Conservation (phyloP, 1,139 yeast genomes). For the Pichia sp. region DNA sequence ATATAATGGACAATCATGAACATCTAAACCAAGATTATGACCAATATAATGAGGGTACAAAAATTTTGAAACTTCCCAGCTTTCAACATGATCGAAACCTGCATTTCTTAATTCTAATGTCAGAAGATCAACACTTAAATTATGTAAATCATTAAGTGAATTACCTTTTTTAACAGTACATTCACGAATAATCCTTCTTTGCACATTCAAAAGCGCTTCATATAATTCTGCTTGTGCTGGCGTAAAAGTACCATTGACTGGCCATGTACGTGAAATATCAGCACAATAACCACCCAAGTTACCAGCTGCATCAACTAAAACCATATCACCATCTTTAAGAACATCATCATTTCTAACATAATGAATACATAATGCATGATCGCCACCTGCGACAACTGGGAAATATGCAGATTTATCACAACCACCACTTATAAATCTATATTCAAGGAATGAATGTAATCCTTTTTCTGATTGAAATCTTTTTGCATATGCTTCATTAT, state of each 20-base stretch:
- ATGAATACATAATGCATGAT: constrained; percentile 80
- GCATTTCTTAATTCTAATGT: constrained; percentile 60
- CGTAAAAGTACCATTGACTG: constrained; percentile 63
- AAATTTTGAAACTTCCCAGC: constrained; percentile 44
- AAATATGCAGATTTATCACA: constrained; percentile 86
- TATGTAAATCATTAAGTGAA: constrained; percentile 74
- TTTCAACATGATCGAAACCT: constrained; percentile 53
- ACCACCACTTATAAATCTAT: constrained; percentile 77
- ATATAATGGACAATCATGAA: constrained; percentile 71
- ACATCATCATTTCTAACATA: constrained; percentile 85
- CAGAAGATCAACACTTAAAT: constrained; percentile 53
- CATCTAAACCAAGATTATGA: constrained; percentile 89
- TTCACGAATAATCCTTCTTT: constrained; percentile 66
- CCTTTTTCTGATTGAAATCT: constrained; percentile 68
- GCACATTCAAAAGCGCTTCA: constrained; percentile 78
- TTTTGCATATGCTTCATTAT: constrained; percentile 68
- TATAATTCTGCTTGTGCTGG: constrained; percentile 80
- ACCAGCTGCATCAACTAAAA: constrained; percentile 94
- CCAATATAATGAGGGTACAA: constrained; percentile 94
- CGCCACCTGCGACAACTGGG: constrained; percentile 95
- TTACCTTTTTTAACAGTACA: constrained; percentile 48
- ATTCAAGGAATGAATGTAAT: constrained; percentile 75
- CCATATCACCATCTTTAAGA: constrained; percentile 69
- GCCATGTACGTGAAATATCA: constrained; percentile 97
- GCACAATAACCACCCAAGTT: constrained; percentile 90